Evolutionary conservation across 31 red algal species (phyloP), one percentile per base, ranked within the genome.

Genomic region (Bonnemaisonia californica): DNA sequence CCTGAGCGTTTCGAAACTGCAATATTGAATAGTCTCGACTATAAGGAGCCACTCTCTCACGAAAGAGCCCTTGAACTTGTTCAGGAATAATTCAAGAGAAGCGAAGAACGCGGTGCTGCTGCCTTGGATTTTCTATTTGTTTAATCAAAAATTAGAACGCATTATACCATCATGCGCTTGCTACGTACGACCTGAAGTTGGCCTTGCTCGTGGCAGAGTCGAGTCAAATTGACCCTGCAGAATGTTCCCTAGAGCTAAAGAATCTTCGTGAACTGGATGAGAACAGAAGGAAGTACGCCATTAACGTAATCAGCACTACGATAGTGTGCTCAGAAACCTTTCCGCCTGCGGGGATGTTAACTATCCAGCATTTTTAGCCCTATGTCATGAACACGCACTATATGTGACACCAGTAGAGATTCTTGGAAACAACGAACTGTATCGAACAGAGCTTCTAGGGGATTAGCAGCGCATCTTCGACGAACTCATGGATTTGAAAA

Each of bases 151-250:
- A 85, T 41, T 68, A 81, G 62, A 57, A 91, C 32, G 56, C 4
- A 45, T 69, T 95, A 2, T 96, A 91, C 66, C 35, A 30, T 13
- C 48, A 85, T 41, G 93, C 93, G 38, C 79, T 96, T 41, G 93
- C 83, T 33, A 73, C 45, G 37, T 91, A 96, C 58, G 93, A 96
- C 40, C 41, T 96, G 61, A 67, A 81, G 51, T 35, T 90, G 33
- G 87, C 87, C 19, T 39, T 68, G 1, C 72, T 82, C 56, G 78
- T 90, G 12, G 87, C 87, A 2, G 54, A 83, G 69, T 69, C 69
- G 18, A 83, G 87, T 32, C 77, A 82, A 26, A 77, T 90, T 54
- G 71, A 90, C 71, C 87, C 87, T 24, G 87, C 79, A 18, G 87
- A 90, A 5, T 90, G 76, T 39, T 62, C 69, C 3, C 16, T 63